Evolutionary conservation across 2,329 filamentous ascomycete genomes (phyloP).

Genomic region (Gnomoniopsis sp.): DNA sequence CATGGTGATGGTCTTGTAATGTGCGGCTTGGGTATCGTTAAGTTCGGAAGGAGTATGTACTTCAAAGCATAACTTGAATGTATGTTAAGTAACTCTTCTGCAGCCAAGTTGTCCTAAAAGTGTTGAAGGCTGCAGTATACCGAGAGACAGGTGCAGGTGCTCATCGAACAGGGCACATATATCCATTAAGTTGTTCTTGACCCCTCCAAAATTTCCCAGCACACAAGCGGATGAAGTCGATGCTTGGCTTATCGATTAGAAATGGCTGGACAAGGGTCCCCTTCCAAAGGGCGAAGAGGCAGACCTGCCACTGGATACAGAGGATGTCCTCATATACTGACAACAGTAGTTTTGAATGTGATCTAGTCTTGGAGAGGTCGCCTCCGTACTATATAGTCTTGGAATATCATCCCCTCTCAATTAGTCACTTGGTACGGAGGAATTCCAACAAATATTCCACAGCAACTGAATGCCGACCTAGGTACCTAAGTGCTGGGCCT

Average conservation of each 20-base stretch:
- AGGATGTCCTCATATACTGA: no score
- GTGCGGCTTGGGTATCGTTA: not conserved
- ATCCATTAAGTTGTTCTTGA: not conserved
- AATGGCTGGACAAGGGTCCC: not conserved
- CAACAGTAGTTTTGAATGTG: no score
- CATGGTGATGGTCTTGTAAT: slow-evolving; percentile 52
- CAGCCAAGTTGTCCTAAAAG: not conserved
- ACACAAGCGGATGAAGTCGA: slow-evolving; percentile 3
- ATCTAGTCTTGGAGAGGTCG: no score
- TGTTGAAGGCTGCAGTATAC: not conserved
- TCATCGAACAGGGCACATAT: no score
- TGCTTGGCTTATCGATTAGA: slow-evolving; percentile 19
- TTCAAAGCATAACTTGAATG: not conserved
- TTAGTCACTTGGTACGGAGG: no score
- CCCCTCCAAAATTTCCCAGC: slow-evolving; percentile 15
- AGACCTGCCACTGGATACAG: no score
- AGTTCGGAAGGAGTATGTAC: not conserved
- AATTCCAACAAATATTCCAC: no score
- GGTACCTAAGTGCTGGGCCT: no score
- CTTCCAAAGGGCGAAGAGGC: no score
- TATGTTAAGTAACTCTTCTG: not conserved
- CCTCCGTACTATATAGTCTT: no score
- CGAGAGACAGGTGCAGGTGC: not conserved
- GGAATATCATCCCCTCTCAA: no score
- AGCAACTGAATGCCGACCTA: no score